A percentile compares a stretch with the other conserved stretches of the same genome.
These are phyloP conservation scores for Viridothelium virens DNA, from an alignment of 495 filamentous ascomycete species.

Conservation along the genomic window DNA sequence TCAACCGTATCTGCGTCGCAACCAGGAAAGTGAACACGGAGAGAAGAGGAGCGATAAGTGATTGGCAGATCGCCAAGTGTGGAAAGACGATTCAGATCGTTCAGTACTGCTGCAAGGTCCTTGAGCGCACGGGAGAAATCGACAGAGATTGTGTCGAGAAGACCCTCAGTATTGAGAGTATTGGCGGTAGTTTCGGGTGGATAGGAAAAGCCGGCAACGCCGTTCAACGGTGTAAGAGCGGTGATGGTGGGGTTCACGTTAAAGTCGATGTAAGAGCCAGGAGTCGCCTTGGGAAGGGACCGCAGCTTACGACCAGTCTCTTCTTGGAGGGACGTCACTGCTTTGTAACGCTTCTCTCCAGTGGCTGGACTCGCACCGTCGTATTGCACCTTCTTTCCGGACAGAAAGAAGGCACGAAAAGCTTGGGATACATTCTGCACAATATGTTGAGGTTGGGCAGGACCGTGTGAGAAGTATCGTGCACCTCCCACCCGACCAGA, in stretches of 20 bases:
- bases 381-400: conserved; percentile 75
- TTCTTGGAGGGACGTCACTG: conserved; percentile 61
- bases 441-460: conserved; percentile 77
- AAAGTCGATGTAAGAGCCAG: conserved; percentile 80
- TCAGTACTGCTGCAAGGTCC: conserved; percentile 69
- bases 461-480: conserved; percentile 82
- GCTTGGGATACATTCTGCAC: conserved; percentile 90
- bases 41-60: conserved; percentile 52
- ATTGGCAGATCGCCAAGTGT: conserved; percentile 77
- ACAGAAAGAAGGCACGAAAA: conserved; percentile 81
- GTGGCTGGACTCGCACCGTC: conserved; percentile 59
- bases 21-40: conserved; percentile 83
- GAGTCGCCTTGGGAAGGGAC: conserved; percentile 45
- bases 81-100: conserved; percentile 70
- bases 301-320: conserved; percentile 56
- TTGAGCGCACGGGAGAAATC: conserved; percentile 85
- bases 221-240: conserved; percentile 56
- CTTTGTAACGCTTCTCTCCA: conserved; percentile 71
- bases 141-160: conserved; percentile 73
- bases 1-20: conserved; percentile 82
- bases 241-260: conserved; percentile 79
- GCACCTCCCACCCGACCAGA: conserved; percentile 62
- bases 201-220: conserved; percentile 31
- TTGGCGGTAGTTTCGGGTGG: conserved; percentile 18
- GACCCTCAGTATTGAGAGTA: conserved; percentile 66